These are phyloP conservation scores for Clarkia xantiana DNA, from an alignment of 345 rosid species.

Conservation along the genomic window DNA sequence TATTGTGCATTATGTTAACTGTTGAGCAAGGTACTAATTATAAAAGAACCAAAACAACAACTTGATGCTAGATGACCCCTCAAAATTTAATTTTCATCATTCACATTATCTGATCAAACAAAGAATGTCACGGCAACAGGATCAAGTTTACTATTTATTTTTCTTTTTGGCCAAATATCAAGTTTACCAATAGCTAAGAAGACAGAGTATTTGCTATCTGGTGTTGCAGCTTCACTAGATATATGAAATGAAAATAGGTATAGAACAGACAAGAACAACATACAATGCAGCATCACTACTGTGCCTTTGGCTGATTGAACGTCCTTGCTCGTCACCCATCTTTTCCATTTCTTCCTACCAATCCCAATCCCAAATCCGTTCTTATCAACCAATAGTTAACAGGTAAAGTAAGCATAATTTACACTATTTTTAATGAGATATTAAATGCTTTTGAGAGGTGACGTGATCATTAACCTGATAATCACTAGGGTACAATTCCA, in stretches of 20 bases:
- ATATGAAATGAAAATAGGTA: neutral
- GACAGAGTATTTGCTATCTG: neutral
- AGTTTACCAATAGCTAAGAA: too few relatives aligned
- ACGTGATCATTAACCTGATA: too few relatives aligned
- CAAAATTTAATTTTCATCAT: too few relatives aligned
- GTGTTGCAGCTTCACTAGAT: neutral
- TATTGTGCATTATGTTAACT: too few relatives aligned
- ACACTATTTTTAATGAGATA: neutral
- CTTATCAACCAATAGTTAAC: constrained; percentile 8
- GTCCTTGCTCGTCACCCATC: constrained; percentile 78
- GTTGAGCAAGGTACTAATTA: too few relatives aligned
- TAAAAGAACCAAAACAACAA: too few relatives aligned
- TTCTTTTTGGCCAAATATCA: too few relatives aligned
- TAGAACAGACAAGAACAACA: constrained; percentile 35
- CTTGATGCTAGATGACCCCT: too few relatives aligned
- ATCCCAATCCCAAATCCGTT: constrained; percentile 41
- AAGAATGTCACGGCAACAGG: too few relatives aligned
- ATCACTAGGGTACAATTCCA: too few relatives aligned
- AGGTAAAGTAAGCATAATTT: neutral
- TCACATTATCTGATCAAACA: too few relatives aligned
- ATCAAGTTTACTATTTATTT: too few relatives aligned
- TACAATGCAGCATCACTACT: constrained; percentile 51
- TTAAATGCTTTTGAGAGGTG: neutral
- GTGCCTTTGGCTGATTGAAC: constrained; percentile 63
- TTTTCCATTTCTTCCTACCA: constrained; percentile 73